Evolutionary conservation across 1,139 yeast genomes (phyloP), one percentile per base, ranked within the genome.

Genomic region (Geotrichum citri-aurantii): DNA sequence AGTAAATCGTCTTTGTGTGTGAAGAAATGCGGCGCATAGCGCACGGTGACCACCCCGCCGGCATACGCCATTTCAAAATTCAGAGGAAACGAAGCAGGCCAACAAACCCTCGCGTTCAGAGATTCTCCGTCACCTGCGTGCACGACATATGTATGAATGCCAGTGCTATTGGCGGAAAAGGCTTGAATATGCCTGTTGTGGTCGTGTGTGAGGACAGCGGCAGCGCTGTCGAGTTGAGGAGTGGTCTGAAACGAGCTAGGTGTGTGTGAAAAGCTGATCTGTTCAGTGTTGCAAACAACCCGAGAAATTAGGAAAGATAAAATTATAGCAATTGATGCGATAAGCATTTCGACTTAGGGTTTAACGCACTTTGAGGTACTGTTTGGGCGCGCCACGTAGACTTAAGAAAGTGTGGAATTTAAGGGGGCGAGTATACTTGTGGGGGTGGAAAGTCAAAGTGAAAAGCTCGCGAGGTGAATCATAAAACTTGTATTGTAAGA

Each of bases 21-120:
- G 12, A 44, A 54, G 50, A 51, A 58, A 3, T 58, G 56, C 1
- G 58, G 57, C 14, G 47, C 12, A 26, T 48, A 42, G 21, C 17
- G n/a, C 14, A 54, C 51, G 4, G 50, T 49, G 17, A 58, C n/a
- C 23, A 54, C 19, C 12, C 55, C 60, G 12, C 23, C 14, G n/a
- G 44, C 58, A 52, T 64, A 71, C 10, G 48, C 50, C 7, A 73
- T 54, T 1, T 59, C 57, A 29, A 73, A 62, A 31, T 65, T 66
- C 1, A 71, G 68, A 1, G 76, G 76, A 33, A 61, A 59, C 14
- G 73, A 65, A 1, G 76, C 75, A 1, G 76, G 73, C 76, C 76
- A 73, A 64, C 73, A 71, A 3, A 73, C 68, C 23, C 73, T 63
- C 17, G 65, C 69, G 49, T 71, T 69, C 10, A 37, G 44, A 2